phyloP scores from a whole-genome alignment of 2,329 filamentous ascomycete species.

The Aspergillus tamarii region DNA sequence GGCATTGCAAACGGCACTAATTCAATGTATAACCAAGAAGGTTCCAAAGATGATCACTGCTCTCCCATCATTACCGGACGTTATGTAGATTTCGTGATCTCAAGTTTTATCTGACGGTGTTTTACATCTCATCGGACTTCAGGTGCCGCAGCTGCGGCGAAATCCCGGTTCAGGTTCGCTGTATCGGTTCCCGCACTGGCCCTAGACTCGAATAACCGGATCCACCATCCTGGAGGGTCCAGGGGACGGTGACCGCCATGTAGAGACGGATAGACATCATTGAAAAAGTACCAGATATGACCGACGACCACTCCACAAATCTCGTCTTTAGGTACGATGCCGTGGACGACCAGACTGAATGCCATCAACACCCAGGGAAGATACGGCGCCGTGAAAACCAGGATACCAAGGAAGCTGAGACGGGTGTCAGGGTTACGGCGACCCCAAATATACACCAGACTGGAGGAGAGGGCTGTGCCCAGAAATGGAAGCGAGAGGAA shows the following conservation, averaged over 20 bases:
- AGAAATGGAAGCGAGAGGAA: conserved; percentile 91
- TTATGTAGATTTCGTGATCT: neutral
- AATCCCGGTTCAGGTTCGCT: conserved; percentile 35
- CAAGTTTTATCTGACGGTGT: neutral
- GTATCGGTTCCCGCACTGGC: conserved; percentile 25
- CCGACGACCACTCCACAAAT: conserved; percentile 93
- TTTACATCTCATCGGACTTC: conserved; percentile 33
- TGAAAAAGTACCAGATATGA: conserved; percentile 98
- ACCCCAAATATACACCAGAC: conserved; percentile 97
- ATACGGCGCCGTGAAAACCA: conserved; percentile 93
- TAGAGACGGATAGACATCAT: conserved; percentile 90
- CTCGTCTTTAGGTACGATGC: conserved; percentile 89
- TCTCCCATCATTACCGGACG: neutral
- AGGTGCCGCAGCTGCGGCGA: conserved; percentile 38
- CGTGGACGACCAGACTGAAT: conserved; percentile 90
- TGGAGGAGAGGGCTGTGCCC: conserved; percentile 89
- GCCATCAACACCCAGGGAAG: conserved; percentile 94
- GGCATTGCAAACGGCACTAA: neutral
- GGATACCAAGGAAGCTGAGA: conserved; percentile 82
- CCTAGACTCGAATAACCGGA: conserved; percentile 70
- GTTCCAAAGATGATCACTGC: neutral
- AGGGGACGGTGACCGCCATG: conserved; percentile 83
- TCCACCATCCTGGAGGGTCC: conserved; percentile 89
- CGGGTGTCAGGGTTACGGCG: conserved; percentile 89
- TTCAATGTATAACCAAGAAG: neutral